Base-by-base conservation (phyloP, 2,329 filamentous ascomycete species). In the Cytospora leucostoma region DNA sequence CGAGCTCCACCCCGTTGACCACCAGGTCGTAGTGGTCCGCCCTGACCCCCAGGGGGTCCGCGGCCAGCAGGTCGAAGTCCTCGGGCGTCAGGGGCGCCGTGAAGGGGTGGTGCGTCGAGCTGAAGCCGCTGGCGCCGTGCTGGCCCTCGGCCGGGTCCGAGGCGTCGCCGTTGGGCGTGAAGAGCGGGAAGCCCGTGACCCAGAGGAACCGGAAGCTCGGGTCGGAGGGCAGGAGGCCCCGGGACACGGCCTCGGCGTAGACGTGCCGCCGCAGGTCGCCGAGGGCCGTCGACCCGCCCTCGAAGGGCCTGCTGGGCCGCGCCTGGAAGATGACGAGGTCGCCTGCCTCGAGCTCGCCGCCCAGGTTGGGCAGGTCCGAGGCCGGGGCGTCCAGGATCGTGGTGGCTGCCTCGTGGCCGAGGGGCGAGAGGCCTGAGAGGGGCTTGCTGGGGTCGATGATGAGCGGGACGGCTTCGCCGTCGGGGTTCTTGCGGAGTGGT, bases 11-110 rank as follows among this genome's bases (percentile, higher is more conserved):
- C 4, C 95, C 95, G 73, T 99, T 99, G 70, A 98, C 85, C 0
- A 99, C 94, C 15, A 99, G 86, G 70, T 99, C 95, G 77, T 97
- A 99, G 73, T 97, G 93, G 70, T 96, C 94, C 4, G 90, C 96
- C 69, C 84, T 85, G 1, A 87, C 92, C 54, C 82, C 76, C 0
- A 92, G 80, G 0, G 95, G 94, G 49, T 93, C 82, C 0, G 82
- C 87, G 44, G 87, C 80, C 1, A 98, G 84, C 0, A 92, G 76
- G 47, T 92, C 88, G 17, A 96, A 84, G 72, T 98, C 93, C 5
- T 80, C 78, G 0, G 82, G 75, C 0, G 86, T 86, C 40, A 91
- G 86, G 0, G 95, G 95, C 0, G 95, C 91, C 0, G 95, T 99
- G 76, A 99, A 99, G 0, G 95, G 95, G 74, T 99, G 95, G 72